A percentile compares a stretch with the other conserved stretches of the same genome.
Evolutionary conservation across 805 yeast species (phyloP).

Genomic region (Candida orba): DNA sequence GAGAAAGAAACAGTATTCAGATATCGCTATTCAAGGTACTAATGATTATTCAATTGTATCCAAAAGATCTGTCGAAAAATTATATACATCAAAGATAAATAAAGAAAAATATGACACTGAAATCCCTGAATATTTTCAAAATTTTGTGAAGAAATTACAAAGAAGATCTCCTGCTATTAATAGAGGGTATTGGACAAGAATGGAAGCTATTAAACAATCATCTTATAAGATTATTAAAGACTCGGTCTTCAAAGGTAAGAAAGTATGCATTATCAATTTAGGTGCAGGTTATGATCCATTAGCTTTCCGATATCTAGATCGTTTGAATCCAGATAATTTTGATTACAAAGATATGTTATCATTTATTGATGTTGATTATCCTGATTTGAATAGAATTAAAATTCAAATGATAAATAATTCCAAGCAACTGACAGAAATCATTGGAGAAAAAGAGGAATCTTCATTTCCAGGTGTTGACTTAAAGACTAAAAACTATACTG

Average conservation of each 20-base stretch:
- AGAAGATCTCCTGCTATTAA: conserved; percentile 76
- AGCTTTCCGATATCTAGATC: conserved; percentile 44
- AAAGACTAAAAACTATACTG: conserved; percentile 40
- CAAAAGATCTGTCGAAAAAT: conserved; percentile 67
- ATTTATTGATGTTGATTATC: conserved; percentile 71
- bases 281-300: conserved; percentile 76
- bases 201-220: conserved; percentile 56
- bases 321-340: conserved; percentile 23
- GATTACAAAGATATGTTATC: conserved; percentile 27
- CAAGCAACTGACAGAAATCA: conserved; percentile 37
- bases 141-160: conserved; percentile 58
- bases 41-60: conserved; percentile 80
- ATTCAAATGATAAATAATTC: conserved; percentile 42
- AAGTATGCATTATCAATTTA: conserved; percentile 49
- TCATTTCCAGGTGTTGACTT: conserved; percentile 23
- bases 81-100: conserved; percentile 34
- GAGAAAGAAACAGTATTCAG: conserved; percentile 45
- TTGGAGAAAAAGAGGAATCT: conserved; percentile 27
- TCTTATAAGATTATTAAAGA: conserved; percentile 39
- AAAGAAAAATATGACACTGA: conserved; percentile 14
- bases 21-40: conserved; percentile 73
- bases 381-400: conserved; percentile 56
- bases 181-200: conserved; percentile 77
- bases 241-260: conserved; percentile 15
- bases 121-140: conserved; percentile 45